A percentile compares a stretch with the other conserved stretches of the same genome.
Evolutionary conservation across 2,329 filamentous ascomycete species (phyloP).

Genomic region (Chrysoporthe deuterocubensis): DNA sequence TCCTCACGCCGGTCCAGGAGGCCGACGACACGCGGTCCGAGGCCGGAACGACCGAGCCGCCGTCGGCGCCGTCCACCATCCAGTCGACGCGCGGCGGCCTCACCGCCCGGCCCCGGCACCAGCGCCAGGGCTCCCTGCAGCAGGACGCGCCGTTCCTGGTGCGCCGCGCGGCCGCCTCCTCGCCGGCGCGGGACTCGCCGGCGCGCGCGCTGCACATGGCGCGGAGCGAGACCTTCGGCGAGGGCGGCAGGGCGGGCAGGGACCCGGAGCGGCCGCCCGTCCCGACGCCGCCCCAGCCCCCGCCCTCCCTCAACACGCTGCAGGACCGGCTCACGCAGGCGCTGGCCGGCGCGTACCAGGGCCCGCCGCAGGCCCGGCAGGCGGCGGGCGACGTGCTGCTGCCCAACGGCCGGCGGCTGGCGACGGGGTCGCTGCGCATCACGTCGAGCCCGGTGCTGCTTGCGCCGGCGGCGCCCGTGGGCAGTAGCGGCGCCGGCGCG

Average conservation of each 20-base stretch:
- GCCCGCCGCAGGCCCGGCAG: background rate
- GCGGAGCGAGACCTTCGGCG: constrained; percentile 14
- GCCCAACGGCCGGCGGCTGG: background rate
- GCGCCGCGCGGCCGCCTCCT: background rate
- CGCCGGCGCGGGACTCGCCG: background rate
- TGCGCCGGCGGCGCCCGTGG: too few species aligned
- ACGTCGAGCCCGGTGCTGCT: constrained; percentile 2
- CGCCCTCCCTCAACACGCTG: constrained; percentile 16
- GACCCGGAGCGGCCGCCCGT: constrained; percentile 16
- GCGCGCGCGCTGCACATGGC: background rate
- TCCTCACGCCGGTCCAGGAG: constrained; percentile 19
- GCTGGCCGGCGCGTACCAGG: constrained; percentile 8
- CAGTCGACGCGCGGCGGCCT: constrained; percentile 19
- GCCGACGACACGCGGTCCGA: constrained; percentile 24
- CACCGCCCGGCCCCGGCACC: constrained; percentile 16
- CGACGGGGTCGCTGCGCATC: constrained; percentile 9
- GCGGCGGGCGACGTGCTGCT: background rate
- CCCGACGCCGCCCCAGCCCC: constrained; percentile 12
- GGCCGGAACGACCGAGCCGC: constrained; percentile 17
- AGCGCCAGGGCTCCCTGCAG: constrained; percentile 7
- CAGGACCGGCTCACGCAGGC: constrained; percentile 12
- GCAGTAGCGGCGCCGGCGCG: too few species aligned
- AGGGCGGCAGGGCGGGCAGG: constrained; percentile 6
- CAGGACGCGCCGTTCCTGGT: constrained; percentile 1
- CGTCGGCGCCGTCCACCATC: constrained; percentile 15